A percentile compares a stretch with the other conserved stretches of the same genome.
These are phyloP conservation scores for Phlebiopsis gigantea DNA, from an alignment of 768 basidiomycete genomes.

Conservation along the genomic window DNA sequence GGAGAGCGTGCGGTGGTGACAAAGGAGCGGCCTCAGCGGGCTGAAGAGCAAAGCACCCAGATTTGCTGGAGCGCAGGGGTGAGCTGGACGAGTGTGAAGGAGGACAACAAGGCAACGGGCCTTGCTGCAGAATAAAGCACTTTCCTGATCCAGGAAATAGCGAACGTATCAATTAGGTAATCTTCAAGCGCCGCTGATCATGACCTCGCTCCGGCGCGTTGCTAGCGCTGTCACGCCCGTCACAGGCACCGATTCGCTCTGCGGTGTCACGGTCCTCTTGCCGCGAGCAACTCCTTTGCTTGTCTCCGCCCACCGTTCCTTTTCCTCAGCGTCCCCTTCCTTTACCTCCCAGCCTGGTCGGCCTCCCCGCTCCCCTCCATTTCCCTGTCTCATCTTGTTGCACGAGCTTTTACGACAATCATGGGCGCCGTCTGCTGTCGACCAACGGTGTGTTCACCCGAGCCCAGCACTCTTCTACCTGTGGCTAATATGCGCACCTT, in stretches of 20 bases:
- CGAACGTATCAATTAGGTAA: conserved; percentile 2
- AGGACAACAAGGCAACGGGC: neutral
- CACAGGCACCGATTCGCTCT: conserved; percentile 9
- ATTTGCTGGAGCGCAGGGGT: neutral
- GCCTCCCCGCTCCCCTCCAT: conserved; percentile 11
- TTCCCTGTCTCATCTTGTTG: conserved; percentile 8
- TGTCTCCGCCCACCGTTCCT: conserved; percentile 12
- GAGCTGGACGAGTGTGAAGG: neutral
- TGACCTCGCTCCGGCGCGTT: neutral
- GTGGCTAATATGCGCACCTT: neutral
- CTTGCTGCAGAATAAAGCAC: neutral
- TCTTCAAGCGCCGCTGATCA: neutral
- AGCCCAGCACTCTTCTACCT: neutral
- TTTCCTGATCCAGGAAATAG: neutral
- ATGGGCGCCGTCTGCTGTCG: conserved; percentile 90
- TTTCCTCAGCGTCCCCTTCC: conserved; percentile 11
- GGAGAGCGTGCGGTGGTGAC: conserved; percentile 2
- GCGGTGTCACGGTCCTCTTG: conserved; percentile 3
- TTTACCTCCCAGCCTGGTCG: conserved; percentile 10
- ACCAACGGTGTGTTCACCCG: conserved; percentile 50
- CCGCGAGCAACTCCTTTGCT: conserved; percentile 9
- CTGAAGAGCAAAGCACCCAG: conserved; percentile 5
- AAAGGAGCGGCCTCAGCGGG: conserved; percentile 12
- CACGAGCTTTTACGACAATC: conserved; percentile 18
- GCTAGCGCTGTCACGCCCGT: conserved; percentile 7